Percentiles rank a stretch among this genome's conserved stretches.
Evolutionary conservation across 768 basidiomycete species (phyloP).

Genomic region (Mycena pura): DNA sequence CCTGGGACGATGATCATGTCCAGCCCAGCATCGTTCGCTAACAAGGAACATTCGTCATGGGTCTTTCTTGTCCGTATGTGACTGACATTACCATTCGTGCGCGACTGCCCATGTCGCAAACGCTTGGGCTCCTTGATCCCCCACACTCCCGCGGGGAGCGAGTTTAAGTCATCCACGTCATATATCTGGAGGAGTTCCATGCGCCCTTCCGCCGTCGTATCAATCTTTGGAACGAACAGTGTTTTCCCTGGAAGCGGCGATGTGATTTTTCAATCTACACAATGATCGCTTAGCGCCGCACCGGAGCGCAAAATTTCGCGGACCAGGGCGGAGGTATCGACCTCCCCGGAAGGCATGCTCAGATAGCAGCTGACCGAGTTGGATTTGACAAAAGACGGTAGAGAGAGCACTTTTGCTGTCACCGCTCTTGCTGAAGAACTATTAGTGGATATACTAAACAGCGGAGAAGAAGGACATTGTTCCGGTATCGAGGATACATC

Average conservation of each 20-base stretch:
- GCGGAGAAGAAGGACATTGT: slow-evolving; percentile 56
- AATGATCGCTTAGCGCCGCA: slow-evolving; percentile 35
- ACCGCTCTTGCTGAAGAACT: slow-evolving; percentile 52
- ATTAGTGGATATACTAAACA: background rate
- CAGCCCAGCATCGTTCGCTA: slow-evolving; percentile 49
- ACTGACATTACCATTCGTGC: slow-evolving; percentile 57
- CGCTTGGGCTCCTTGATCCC: slow-evolving; percentile 73
- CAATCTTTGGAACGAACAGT: slow-evolving; percentile 75
- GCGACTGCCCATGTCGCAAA: slow-evolving; percentile 48
- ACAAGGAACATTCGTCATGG: background rate
- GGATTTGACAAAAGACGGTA: slow-evolving; percentile 57
- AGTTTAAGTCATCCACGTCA: slow-evolving; percentile 59
- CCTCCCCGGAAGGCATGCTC: slow-evolving; percentile 79
- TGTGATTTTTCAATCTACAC: too few relatives aligned
- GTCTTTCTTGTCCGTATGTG: slow-evolving; percentile 5
- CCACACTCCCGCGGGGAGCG: slow-evolving; percentile 70
- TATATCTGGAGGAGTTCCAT: slow-evolving; percentile 78
- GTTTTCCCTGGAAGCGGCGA: slow-evolving; percentile 74
- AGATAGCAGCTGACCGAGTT: slow-evolving; percentile 75
- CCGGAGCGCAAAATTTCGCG: slow-evolving; percentile 60
- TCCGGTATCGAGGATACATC: slow-evolving; percentile 54
- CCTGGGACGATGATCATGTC: slow-evolving; percentile 77
- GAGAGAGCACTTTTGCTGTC: slow-evolving; percentile 51
- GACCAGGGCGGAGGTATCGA: slow-evolving; percentile 62
- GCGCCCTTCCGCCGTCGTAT: slow-evolving; percentile 43